phyloP scores from a whole-genome alignment of 345 rosid species.

The Populus deltoides region DNA sequence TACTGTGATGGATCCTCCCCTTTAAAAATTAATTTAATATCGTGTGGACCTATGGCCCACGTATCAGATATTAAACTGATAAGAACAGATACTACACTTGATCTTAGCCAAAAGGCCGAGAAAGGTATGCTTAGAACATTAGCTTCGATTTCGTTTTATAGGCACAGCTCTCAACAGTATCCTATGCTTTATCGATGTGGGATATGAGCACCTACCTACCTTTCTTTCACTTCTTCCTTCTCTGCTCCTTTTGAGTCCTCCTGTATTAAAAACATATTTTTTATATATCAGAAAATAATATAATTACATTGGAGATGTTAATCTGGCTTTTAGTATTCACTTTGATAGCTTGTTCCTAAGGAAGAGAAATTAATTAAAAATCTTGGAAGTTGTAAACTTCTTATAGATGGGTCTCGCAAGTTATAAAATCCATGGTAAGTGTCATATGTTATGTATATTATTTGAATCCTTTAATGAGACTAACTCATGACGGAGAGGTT shows the following conservation, averaged over 20 bases:
- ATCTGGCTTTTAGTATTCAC: not conserved
- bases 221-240: not conserved
- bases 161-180: no score
- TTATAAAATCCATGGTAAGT: no score
- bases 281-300: not conserved
- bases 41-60: not conserved
- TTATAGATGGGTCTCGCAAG: no score
- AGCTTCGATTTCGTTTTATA: no score
- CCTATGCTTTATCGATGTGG: not conserved
- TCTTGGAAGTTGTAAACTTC: no score
- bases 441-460: no score
- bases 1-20: not conserved
- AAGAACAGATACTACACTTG: slow-evolving; percentile 25
- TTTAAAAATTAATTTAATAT: not conserved
- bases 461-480: no score
- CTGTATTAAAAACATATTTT: not conserved
- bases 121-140: slow-evolving; percentile 30
- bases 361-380: no score
- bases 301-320: not conserved
- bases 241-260: not conserved
- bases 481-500: no score
- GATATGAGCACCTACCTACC: not conserved
- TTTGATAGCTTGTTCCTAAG: not conserved
- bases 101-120: slow-evolving; percentile 74
- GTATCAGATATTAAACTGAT: slow-evolving; percentile 16